These are phyloP conservation scores for Phytophthora crassamura DNA, from an alignment of 352 stramenopile genomes.

Conservation along the genomic window DNA sequence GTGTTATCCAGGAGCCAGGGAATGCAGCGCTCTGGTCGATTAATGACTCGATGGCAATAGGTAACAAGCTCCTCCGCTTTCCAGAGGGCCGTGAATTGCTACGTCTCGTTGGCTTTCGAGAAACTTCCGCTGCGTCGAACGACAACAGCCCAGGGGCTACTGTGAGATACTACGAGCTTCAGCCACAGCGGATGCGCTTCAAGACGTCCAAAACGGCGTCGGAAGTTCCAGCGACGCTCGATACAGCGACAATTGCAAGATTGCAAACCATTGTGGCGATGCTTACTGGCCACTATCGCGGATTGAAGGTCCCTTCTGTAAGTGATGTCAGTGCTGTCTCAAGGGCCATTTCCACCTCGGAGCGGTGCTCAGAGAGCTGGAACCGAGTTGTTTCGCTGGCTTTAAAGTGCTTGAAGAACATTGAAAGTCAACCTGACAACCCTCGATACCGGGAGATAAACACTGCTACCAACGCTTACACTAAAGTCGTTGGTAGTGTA, in stretches of 20 bases:
- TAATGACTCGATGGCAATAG: slow-evolving; percentile 25
- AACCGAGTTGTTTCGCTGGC: slow-evolving; percentile 49
- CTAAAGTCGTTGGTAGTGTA: slow-evolving; percentile 40
- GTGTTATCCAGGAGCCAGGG: slow-evolving; percentile 50
- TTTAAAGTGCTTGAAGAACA: slow-evolving; percentile 58
- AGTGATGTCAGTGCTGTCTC: slow-evolving; percentile 66
- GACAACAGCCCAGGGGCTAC: neutral
- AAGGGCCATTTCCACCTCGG: slow-evolving; percentile 35
- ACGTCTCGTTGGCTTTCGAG: slow-evolving; percentile 45
- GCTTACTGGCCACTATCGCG: slow-evolving; percentile 52
- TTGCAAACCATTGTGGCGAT: slow-evolving; percentile 52
- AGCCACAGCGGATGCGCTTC: slow-evolving; percentile 52
- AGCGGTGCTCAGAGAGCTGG: slow-evolving; percentile 34
- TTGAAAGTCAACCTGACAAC: slow-evolving; percentile 54
- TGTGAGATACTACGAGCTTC: slow-evolving; percentile 33
- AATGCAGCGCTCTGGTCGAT: slow-evolving; percentile 48
- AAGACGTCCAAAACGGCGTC: slow-evolving; percentile 34
- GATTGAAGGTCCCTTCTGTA: slow-evolving; percentile 42
- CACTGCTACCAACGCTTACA: slow-evolving; percentile 58
- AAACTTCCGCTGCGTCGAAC: neutral
- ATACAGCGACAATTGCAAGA: slow-evolving; percentile 35
- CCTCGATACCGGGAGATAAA: slow-evolving; percentile 60
- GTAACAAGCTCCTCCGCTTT: slow-evolving; percentile 34
- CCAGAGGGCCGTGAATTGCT: slow-evolving; percentile 43
- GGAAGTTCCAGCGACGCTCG: slow-evolving; percentile 22